A percentile compares a stretch with the other conserved stretches of the same genome.
These are phyloP conservation scores for Cyphellophora attinorum DNA, from an alignment of 2,329 filamentous ascomycete species.

Conservation along the genomic window DNA sequence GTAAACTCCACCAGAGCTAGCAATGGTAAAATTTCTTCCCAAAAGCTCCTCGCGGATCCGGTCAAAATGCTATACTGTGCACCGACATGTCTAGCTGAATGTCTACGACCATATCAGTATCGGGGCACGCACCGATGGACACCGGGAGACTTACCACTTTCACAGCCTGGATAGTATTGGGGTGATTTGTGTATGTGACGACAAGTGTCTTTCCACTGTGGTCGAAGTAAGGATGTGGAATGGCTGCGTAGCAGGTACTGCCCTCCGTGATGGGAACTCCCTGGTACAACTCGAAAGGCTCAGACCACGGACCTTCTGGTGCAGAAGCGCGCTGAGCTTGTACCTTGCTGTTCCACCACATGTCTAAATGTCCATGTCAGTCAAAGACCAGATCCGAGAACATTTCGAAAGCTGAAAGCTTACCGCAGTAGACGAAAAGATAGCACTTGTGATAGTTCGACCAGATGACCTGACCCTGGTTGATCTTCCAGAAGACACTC, in stretches of 20 bases:
- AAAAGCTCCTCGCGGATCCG: too few species aligned
- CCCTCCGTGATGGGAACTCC: constrained; percentile 12
- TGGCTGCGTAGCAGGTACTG: constrained; percentile 17
- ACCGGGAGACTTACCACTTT: constrained; percentile 4
- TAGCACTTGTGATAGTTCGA: constrained; percentile 16
- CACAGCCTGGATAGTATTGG: constrained; percentile 19
- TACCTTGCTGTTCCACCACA: constrained; percentile 15
- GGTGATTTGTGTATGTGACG: constrained; percentile 19
- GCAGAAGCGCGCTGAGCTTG: constrained; percentile 11
- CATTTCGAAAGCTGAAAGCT: too few species aligned
- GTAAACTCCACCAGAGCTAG: too few species aligned
- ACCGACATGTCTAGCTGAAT: too few species aligned
- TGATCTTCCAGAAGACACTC: constrained; percentile 20
- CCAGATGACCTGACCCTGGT: constrained; percentile 20
- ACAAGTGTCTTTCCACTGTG: constrained; percentile 16
- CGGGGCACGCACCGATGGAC: too few species aligned
- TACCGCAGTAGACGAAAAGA: constrained; percentile 19
- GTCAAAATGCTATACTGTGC: too few species aligned
- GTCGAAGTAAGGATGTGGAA: constrained; percentile 20
- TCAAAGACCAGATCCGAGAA: too few species aligned
- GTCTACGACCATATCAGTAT: too few species aligned
- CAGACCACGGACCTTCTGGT: constrained; percentile 20
- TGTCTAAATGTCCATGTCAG: too few species aligned
- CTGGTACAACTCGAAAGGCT: constrained; percentile 15
- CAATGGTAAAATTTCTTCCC: too few species aligned